Percentiles rank a stretch among this genome's conserved stretches.
Conservation (phyloP, 2,329 filamentous ascomycete species). For the Zymoseptoria ardabiliae region DNA sequence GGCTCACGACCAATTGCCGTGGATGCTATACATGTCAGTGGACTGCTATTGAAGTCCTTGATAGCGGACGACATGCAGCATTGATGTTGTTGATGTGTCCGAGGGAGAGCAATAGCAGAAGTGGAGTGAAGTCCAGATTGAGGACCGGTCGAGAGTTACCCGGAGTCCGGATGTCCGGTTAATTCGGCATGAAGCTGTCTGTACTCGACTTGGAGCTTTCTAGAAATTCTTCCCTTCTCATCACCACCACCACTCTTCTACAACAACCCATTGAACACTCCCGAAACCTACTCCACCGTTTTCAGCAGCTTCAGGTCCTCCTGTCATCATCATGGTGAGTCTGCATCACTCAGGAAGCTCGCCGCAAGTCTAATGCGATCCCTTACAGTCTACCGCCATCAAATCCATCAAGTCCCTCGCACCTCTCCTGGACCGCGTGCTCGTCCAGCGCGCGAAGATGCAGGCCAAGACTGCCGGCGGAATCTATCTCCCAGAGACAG, state of each 20-base stretch:
- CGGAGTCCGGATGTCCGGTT: not conserved
- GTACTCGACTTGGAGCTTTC: not conserved
- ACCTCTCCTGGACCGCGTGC: conserved; percentile 93
- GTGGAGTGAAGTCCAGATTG: not conserved
- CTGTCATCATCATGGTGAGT: conserved; percentile 22
- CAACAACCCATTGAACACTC: conserved; percentile 11
- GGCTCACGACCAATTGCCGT: conserved; percentile 9
- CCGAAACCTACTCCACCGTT: conserved; percentile 12
- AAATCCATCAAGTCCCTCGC: conserved; percentile 93
- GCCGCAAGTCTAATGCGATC: conserved; percentile 16
- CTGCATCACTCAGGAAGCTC: not conserved
- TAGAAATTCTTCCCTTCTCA: conserved; percentile 6
- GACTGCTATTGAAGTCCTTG: not conserved
- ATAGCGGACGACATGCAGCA: conserved; percentile 1
- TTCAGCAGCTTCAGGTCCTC: not conserved
- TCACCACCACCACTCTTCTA: conserved; percentile 1
- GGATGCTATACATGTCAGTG: conserved; percentile 19
- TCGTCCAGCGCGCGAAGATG: conserved; percentile 96
- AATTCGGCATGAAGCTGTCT: not conserved
- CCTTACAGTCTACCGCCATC: conserved; percentile 50
- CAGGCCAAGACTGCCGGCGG: conserved; percentile 93
- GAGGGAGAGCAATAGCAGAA: not conserved
- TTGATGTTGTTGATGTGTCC: conserved; percentile 2
- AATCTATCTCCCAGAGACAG: conserved; percentile 95
- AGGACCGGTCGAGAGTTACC: not conserved